Percentiles rank a stretch among this genome's conserved stretches.
phyloP scores from a whole-genome alignment of 1,139 yeast genomes.

The Saccharomycopsis hybrid region DNA sequence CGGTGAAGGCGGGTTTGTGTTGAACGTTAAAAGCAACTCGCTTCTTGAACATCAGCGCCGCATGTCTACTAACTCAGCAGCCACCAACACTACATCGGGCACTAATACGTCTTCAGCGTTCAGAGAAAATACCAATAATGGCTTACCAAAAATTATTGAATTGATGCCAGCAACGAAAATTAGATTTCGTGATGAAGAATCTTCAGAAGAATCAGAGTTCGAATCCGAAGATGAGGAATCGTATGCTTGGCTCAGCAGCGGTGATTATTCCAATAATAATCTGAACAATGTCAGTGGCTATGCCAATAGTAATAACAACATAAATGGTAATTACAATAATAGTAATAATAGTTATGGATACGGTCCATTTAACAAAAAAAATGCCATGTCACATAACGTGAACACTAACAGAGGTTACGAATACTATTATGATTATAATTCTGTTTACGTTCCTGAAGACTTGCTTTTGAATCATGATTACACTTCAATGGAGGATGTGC shows the following conservation, averaged over 20 bases:
- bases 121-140: no score
- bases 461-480: constrained; percentile 3
- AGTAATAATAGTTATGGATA: constrained; percentile 23
- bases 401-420: constrained; percentile 23
- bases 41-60: neutral
- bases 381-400: neutral
- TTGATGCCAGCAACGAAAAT: constrained; percentile 18
- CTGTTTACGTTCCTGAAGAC: constrained; percentile 46
- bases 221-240: constrained; percentile 17
- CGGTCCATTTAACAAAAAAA: neutral
- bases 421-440: constrained; percentile 65
- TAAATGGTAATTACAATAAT: neutral
- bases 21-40: no score
- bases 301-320: neutral
- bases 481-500: constrained; percentile 19
- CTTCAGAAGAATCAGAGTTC: constrained; percentile 10
- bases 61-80: neutral
- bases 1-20: constrained; percentile 71
- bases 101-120: no score
- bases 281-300: neutral
- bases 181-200: constrained; percentile 17
- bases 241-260: constrained; percentile 14
- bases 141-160: constrained; percentile 13
- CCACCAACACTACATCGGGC: neutral
- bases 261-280: constrained; percentile 1